Evolutionary conservation across 352 stramenopile genomes (phyloP), one percentile per base, ranked within the genome.

Genomic region (Phytophthora cactorum): DNA sequence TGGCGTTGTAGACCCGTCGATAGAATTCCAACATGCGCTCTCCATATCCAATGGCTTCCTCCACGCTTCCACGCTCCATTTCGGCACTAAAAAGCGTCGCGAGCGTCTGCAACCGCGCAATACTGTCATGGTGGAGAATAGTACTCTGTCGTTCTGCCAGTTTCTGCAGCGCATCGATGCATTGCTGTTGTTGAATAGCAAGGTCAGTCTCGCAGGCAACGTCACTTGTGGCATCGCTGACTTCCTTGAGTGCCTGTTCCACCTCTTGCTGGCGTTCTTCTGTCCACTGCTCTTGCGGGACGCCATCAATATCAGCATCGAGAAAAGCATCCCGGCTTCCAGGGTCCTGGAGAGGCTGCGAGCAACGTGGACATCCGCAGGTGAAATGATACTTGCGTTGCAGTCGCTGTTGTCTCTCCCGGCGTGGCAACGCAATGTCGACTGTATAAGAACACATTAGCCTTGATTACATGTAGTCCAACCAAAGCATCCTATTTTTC

Each of bases 311-410:
- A 64, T 90, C 83, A 38, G 75, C 75, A 47, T 89, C 77, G 5
- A 91, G 58, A 38, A 70, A 78, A 14, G 67, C 67, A 29, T 91
- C 83, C 5, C 64, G 25, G 11, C 66, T 77, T n/a, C n/a, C 28
- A 17, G 66, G 54, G 17, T 77, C 67, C 10, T 79, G 43, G 12
- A 80, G 34, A 27, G 75, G 60, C n/a, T 57, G 44, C 5, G 54
- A 53, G 55, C 85, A 93, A 2, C 83, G 78, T n/a, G 27, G 10
- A 56, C 85, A 93, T 1, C n/a, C 9, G 49, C 85, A 93, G 4
- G 41, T 51, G 46, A 93, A 93, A 56, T 90, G 81, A 45, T 93
- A 91, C n/a, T 86, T 86, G 1, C 31, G 44, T 49, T 78, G 58
- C 1, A 93, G 60, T 2, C 69, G 74, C 14, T 70, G 65, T 22